These are phyloP conservation scores for Angomonas deanei DNA, from an alignment of 208 protist species.

Conservation along the genomic window DNA sequence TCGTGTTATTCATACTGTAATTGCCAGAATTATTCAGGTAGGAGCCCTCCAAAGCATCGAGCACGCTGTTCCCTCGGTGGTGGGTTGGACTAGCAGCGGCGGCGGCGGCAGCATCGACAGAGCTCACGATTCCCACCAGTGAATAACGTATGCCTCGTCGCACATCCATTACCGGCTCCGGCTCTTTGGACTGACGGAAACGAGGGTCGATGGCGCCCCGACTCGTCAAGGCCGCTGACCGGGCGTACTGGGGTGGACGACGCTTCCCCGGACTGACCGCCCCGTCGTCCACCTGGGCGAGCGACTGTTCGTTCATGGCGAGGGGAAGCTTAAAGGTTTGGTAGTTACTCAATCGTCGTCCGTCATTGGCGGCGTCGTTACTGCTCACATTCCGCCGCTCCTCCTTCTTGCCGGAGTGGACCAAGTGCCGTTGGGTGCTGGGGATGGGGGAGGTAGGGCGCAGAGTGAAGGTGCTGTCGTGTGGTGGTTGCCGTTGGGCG, in stretches of 20 bases:
- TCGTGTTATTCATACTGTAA: too few relatives aligned
- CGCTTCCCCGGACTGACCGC: not conserved
- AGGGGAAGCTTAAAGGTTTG: too few relatives aligned
- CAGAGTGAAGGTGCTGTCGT: not conserved
- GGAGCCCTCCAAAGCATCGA: too few relatives aligned
- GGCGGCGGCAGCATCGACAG: not conserved
- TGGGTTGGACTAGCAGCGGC: not conserved
- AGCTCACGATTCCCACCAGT: not conserved
- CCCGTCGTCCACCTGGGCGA: not conserved
- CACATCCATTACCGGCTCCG: not conserved
- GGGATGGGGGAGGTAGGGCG: not conserved
- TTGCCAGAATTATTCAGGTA: too few relatives aligned
- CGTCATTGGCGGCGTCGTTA: not conserved
- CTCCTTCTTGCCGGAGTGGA: not conserved
- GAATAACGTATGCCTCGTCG: not conserved
- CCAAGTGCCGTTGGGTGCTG: not conserved
- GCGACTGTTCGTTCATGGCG: too few relatives aligned
- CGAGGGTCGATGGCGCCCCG: conserved; percentile 8
- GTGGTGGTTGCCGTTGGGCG: too few relatives aligned
- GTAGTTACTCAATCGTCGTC: not conserved
- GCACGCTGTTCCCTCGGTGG: too few relatives aligned
- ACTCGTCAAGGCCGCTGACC: conserved; percentile 16
- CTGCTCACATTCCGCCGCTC: not conserved
- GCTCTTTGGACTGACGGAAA: not conserved
- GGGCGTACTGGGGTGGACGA: not conserved